Evolutionary conservation across 306 rosid genomes (phyloP), one percentile per base, ranked within the genome.

Genomic region (Astragalus glycyphyllos): DNA sequence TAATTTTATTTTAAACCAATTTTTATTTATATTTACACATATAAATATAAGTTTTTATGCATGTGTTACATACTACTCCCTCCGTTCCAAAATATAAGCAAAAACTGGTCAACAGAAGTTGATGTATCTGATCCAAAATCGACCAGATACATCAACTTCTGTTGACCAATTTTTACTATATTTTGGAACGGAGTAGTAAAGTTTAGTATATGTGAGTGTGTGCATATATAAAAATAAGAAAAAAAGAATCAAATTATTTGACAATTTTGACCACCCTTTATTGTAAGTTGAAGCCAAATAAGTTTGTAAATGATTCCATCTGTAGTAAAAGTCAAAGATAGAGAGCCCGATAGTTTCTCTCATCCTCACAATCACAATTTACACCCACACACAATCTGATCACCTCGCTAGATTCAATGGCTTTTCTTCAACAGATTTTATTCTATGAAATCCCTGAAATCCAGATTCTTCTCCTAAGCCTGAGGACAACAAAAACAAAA

Each of bases 291-390:
- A 54, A 54, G 13, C 59, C 35, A 23, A 3, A n/a, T n/a, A 13
- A 16, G 15, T 65, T 44, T 35, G 74, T 45, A 62, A 80, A 80
- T 69, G 45, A 51, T 72, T 68, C 48, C 23, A 73, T 68, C 41
- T 14, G 58, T 34, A 34, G 65, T 58, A 2, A 58, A 14, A 72
- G 69, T 66, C 71, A 34, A 73, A 79, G 31, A 50, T 11, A 68
- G 53, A 68, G 53, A 56, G 13, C n/a, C 76, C 76, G 48, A 50
- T 0, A 49, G 6, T 65, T 44, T 0, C 26, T 76, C 81, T 44
- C 72, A n/a, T 76, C 84, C 81, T 58, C 69, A 71, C 45, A 68
- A 68, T 49, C 64, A 71, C 50, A 53, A 68, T 56, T 46, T 66
- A 9, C 44, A 65, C 9, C 71, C 32, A 56, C 67, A 35, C 44